Percentiles rank a stretch among this genome's conserved stretches.
These are phyloP conservation scores for Ganoderma resinaceum DNA, from an alignment of 1,284 basidiomycete species.

Conservation along the genomic window DNA sequence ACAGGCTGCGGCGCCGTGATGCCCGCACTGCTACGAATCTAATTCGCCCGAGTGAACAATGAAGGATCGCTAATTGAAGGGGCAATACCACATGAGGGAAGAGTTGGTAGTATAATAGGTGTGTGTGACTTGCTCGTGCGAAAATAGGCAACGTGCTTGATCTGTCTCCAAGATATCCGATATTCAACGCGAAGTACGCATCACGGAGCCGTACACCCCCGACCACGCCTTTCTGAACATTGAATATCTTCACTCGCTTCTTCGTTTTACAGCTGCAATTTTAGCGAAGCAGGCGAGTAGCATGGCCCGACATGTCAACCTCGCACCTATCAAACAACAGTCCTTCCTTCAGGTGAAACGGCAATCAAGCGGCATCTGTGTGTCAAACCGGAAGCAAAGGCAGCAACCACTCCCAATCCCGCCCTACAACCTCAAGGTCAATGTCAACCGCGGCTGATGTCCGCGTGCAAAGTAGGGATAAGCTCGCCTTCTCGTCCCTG, in stretches of 20 bases:
- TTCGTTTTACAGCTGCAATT: not conserved
- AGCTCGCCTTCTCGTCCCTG: not conserved
- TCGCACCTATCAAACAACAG: not conserved
- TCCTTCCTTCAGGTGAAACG: not conserved
- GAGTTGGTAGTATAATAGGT: too few relatives aligned
- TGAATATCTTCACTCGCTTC: not conserved
- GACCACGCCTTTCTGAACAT: not conserved
- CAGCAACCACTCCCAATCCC: not conserved
- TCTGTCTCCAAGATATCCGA: not conserved
- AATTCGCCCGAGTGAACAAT: not conserved
- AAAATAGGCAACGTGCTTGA: conserved; percentile 8
- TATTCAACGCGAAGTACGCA: not conserved
- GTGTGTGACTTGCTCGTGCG: conserved; percentile 11
- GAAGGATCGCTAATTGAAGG: not conserved
- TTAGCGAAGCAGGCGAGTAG: not conserved
- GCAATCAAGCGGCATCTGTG: not conserved
- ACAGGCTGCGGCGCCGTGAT: not conserved
- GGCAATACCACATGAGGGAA: too few relatives aligned
- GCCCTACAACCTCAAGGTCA: not conserved
- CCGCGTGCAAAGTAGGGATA: not conserved
- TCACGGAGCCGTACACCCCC: not conserved
- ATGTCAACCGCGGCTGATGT: not conserved
- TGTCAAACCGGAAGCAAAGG: not conserved
- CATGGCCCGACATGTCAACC: not conserved
- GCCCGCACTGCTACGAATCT: not conserved